Conservation (phyloP, 2,329 filamentous ascomycete species). For the Alternaria hordeiaustralica region DNA sequence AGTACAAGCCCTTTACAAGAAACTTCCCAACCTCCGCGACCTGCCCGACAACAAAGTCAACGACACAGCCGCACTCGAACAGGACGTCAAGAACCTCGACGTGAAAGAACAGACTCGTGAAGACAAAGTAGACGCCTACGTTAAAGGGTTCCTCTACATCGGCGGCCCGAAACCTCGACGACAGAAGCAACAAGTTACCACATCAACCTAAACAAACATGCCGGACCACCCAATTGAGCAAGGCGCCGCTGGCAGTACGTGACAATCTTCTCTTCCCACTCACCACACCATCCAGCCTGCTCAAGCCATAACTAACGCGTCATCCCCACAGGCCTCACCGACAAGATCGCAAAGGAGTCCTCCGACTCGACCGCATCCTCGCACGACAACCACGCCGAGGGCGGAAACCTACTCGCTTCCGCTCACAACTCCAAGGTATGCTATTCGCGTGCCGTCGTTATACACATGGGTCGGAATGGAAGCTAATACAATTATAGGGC, state of each 20-base stretch:
- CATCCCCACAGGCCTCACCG: constrained; percentile 48
- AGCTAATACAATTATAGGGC: constrained; percentile 41
- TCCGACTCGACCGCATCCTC: constrained; percentile 49
- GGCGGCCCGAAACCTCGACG: constrained; percentile 3
- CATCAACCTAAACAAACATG: constrained; percentile 42
- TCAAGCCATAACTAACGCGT: not conserved
- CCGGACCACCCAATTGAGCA: constrained; percentile 53
- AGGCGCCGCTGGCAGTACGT: constrained; percentile 49
- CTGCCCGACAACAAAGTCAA: not conserved
- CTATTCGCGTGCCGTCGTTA: not conserved
- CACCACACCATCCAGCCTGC: not conserved
- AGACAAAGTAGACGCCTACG: constrained; percentile 9
- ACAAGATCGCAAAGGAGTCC: constrained; percentile 55
- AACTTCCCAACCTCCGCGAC: not conserved
- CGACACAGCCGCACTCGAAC: constrained; percentile 6
- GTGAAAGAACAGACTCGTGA: constrained; percentile 2
- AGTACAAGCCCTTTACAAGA: constrained; percentile 7
- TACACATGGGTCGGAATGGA: not conserved
- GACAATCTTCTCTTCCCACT: not conserved
- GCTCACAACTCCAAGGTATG: constrained; percentile 52
- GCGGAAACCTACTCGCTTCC: constrained; percentile 41
- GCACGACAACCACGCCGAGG: constrained; percentile 45
- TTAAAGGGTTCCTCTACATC: constrained; percentile 14
- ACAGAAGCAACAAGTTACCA: constrained; percentile 4
- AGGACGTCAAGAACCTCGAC: constrained; percentile 10